Evolutionary conservation across 306 rosid genomes (phyloP), one percentile per base, ranked within the genome.

Genomic region (Prunus fruticosa): DNA sequence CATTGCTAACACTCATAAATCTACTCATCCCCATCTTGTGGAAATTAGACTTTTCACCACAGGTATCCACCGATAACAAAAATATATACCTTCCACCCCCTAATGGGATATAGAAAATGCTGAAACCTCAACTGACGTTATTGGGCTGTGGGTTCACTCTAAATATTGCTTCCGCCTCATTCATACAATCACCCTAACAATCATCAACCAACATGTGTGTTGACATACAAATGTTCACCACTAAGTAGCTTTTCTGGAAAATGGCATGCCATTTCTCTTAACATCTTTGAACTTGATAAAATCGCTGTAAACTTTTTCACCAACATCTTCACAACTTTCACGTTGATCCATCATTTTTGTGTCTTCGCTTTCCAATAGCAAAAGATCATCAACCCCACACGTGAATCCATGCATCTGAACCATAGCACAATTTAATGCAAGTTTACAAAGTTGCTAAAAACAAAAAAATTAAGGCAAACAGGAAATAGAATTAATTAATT

Each of bases 381-480:
- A 88, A 86, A 92, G 98, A 89, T 94, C 98, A 53, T 92, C 95
- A 30, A 94, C 89, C 65, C 98, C 97, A 82, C 98, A 92, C 10
- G 97, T 95, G 88, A 92, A 90, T 32, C 96, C 97, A 64, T 95
- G 97, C 86, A 86, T 82, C 98, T 94, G 84, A 70, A 86, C 34
- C 64, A 84, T 67, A 47, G 50, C 27, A 75, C 81, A 57, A 78
- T 1, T 68, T 49, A 72, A 64, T 72, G 72, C 6, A 72, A 74
- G 53, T 25, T 58, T 45, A 75, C 20, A 10, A 68, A 28, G 11
- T 28, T 18, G 43, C 11, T 23, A 45, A 54, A 38, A 20, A 13
- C 25, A 23, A 23, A 23, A 23, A n/a, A n/a, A 28, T 53, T 30
- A 13, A 50, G 11, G 27, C 49, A 32, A 47, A 34, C 6, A 3